Evolutionary conservation across 306 rosid species (phyloP).

Genomic region (Glycine latifolia): DNA sequence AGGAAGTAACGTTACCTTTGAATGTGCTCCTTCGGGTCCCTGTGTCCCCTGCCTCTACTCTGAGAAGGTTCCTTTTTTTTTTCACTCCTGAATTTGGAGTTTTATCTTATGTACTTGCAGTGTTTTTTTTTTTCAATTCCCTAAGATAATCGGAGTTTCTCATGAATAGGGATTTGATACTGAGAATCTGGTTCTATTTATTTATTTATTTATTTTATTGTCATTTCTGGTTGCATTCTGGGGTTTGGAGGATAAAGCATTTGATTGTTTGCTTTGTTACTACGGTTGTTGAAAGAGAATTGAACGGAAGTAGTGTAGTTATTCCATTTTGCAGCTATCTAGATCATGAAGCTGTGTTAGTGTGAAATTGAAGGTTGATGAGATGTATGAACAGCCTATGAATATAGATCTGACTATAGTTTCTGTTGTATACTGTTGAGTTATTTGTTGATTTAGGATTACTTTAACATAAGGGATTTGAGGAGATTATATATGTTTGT

Average conservation of each 20-base stretch:
- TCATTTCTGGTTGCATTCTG: not conserved
- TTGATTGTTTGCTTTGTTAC: not conserved
- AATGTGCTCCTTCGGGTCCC: slow-evolving; percentile 95
- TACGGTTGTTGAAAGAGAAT: not conserved
- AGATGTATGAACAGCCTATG: slow-evolving; percentile 18
- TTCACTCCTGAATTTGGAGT: not conserved
- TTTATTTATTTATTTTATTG: not conserved
- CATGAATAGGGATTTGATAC: not conserved
- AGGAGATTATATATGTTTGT: slow-evolving; percentile 20
- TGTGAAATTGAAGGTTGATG: not conserved
- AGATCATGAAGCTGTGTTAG: slow-evolving; percentile 16
- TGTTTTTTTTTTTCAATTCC: not conserved
- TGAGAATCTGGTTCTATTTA: not conserved
- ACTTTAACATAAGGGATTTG: slow-evolving; percentile 4
- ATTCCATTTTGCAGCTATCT: slow-evolving; percentile 39
- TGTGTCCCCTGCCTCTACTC: slow-evolving; percentile 87
- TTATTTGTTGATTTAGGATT: slow-evolving; percentile 34
- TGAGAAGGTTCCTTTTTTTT: slow-evolving; percentile 69
- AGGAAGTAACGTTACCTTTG: slow-evolving; percentile 77
- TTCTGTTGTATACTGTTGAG: slow-evolving; percentile 3
- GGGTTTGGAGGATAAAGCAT: not conserved
- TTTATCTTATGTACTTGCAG: not conserved
- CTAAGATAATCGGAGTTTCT: not conserved
- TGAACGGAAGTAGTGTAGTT: not conserved
- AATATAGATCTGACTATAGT: slow-evolving; percentile 22